Evolutionary conservation across 2,329 filamentous ascomycete species (phyloP).

Genomic region (Metarhizium album): DNA sequence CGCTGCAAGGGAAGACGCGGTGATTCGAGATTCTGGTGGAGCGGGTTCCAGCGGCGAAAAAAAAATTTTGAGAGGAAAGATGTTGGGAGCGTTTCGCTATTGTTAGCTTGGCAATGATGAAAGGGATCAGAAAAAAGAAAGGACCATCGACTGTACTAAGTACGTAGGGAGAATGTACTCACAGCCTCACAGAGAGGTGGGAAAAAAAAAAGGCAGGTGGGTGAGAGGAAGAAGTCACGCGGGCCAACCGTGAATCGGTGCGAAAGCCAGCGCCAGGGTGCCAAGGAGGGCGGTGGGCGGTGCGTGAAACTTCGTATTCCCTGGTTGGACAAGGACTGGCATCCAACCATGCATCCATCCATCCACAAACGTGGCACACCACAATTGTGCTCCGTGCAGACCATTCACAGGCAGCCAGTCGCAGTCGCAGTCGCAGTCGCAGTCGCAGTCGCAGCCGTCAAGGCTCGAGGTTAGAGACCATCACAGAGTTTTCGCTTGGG

Average conservation of each 20-base stretch:
- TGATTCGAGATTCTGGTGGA: not conserved
- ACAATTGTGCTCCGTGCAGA: too few species aligned
- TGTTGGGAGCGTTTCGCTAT: not conserved
- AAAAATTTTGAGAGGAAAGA: not conserved
- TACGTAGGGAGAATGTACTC: too few species aligned
- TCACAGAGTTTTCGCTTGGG: too few species aligned
- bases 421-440: too few species aligned
- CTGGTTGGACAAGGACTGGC: not conserved
- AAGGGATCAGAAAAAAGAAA: not conserved
- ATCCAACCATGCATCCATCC: not conserved
- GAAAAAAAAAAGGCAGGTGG: conserved; percentile 1
- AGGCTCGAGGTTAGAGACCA: too few species aligned
- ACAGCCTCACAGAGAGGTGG: not conserved
- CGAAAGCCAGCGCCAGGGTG: too few species aligned
- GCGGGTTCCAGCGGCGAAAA: not conserved
- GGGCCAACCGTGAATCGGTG: not conserved
- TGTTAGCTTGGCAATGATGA: not conserved
- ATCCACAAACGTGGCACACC: too few species aligned
- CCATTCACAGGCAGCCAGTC: too few species aligned
- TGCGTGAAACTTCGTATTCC: conserved; percentile 6
- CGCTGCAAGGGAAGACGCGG: not conserved
- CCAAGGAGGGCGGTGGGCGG: not conserved
- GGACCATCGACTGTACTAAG: too few species aligned
- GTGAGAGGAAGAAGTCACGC: not conserved
- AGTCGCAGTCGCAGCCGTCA: too few species aligned